These are phyloP conservation scores for Blastomyces percursus DNA, from an alignment of 2,329 filamentous ascomycete genomes.

Conservation along the genomic window DNA sequence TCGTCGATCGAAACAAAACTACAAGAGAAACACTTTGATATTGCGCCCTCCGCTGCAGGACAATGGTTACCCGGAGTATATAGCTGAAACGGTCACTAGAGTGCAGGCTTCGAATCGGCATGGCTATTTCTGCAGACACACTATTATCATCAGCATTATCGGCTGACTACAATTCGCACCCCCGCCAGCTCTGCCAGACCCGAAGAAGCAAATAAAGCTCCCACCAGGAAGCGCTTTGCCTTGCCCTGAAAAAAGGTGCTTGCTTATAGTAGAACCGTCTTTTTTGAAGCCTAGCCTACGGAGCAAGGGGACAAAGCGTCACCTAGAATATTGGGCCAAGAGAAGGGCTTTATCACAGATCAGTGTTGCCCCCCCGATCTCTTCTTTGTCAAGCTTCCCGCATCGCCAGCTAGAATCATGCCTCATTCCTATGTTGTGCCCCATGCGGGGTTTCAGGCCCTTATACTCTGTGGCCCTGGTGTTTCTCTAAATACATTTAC, in stretches of 20 bases:
- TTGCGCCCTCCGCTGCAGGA: background rate
- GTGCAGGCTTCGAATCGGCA: background rate
- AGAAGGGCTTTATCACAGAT: background rate
- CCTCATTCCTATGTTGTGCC: slow-evolving; percentile 7
- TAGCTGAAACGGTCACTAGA: background rate
- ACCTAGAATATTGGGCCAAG: background rate
- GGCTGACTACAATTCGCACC: background rate
- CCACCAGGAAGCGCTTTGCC: background rate
- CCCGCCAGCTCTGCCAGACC: background rate
- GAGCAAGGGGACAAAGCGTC: background rate
- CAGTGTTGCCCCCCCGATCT: background rate
- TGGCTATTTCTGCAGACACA: background rate
- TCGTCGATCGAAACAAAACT: background rate
- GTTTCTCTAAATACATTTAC: slow-evolving; percentile 42
- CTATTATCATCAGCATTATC: background rate
- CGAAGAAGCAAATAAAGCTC: background rate
- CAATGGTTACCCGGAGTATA: background rate
- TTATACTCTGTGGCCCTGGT: slow-evolving; percentile 40
- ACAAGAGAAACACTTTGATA: background rate
- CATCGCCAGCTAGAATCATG: background rate
- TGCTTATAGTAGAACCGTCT: background rate
- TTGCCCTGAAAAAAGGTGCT: background rate
- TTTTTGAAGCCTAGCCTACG: background rate
- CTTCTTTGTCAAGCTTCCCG: background rate
- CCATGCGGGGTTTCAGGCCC: slow-evolving; percentile 35